Evolutionary conservation across 2,329 filamentous ascomycete genomes (phyloP).

Genomic region (Lanzia echinophila): DNA sequence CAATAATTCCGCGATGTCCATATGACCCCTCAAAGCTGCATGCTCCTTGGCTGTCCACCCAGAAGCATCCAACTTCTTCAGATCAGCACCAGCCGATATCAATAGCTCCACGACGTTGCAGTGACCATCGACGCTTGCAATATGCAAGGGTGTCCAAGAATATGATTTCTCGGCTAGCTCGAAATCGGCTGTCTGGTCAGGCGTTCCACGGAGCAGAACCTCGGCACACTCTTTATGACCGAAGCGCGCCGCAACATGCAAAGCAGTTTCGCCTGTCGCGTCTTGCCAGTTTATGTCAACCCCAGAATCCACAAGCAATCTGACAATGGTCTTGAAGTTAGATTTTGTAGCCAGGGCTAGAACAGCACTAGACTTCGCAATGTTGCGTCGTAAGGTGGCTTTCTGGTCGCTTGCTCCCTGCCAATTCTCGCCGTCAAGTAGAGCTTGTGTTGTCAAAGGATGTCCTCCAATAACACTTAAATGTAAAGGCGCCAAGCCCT

Average conservation of each 20-base stretch:
- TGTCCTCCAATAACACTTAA: conserved; percentile 90
- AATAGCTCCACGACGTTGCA: conserved; percentile 68
- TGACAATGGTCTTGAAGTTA: conserved; percentile 78
- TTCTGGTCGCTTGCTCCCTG: conserved; percentile 55
- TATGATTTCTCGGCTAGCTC: conserved; percentile 78
- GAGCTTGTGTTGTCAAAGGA: conserved; percentile 71
- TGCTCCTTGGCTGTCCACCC: conserved; percentile 95
- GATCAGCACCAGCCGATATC: conserved; percentile 69
- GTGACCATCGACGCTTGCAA: conserved; percentile 85
- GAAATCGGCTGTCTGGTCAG: conserved; percentile 65
- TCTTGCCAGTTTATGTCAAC: conserved; percentile 94
- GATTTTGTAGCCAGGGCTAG: conserved; percentile 82
- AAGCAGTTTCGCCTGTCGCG: conserved; percentile 76
- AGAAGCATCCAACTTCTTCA: conserved; percentile 71
- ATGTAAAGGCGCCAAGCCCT: conserved; percentile 86
- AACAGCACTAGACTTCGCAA: conserved; percentile 80
- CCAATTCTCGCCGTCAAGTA: conserved; percentile 78
- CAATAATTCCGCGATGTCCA: conserved; percentile 69
- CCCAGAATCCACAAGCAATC: conserved; percentile 79
- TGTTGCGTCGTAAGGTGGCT: conserved; percentile 57
- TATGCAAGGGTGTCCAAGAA: conserved; percentile 91
- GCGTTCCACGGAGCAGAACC: conserved; percentile 64
- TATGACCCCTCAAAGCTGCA: conserved; percentile 80
- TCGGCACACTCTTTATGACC: conserved; percentile 76
- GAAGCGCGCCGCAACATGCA: conserved; percentile 87